Evolutionary conservation across 1,139 yeast genomes (phyloP).

Genomic region (Zygosaccharomyces pseudobailii): DNA sequence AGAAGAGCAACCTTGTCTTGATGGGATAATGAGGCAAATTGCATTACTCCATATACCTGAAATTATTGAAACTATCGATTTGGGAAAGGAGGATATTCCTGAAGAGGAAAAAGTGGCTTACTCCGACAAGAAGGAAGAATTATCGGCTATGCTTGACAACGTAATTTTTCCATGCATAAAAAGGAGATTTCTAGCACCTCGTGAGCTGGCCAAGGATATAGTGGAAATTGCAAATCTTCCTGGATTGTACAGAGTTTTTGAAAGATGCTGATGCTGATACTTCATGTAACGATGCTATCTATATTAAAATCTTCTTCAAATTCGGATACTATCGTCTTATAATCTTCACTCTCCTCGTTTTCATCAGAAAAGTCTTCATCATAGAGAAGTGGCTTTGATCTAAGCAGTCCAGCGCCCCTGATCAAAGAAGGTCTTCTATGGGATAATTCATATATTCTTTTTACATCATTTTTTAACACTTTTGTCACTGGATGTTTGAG

Average conservation of each 20-base stretch:
- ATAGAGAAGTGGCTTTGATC: conserved; percentile 6
- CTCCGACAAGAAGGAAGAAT: conserved; percentile 20
- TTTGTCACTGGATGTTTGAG: conserved; percentile 28
- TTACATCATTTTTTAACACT: conserved; percentile 29
- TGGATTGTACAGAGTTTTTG: conserved; percentile 86
- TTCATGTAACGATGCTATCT: conserved; percentile 8
- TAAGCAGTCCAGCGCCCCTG: conserved; percentile 15
- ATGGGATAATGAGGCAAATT: conserved; percentile 59
- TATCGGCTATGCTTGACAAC: conserved; percentile 47
- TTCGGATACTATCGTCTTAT: conserved; percentile 18
- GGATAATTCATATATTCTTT: conserved; percentile 13
- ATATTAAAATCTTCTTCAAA: conserved; percentile 24
- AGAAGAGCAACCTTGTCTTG: conserved; percentile 62
- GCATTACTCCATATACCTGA: conserved; percentile 76
- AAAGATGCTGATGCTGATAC: conserved; percentile 55
- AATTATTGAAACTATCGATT: conserved; percentile 33
- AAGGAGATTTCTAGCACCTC: conserved; percentile 62
- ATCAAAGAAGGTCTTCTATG: conserved; percentile 19
- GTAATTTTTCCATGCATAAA: conserved; percentile 64
- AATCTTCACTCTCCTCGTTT: conserved; percentile 15
- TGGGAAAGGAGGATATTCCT: conserved; percentile 20
- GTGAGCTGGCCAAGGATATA: conserved; percentile 47
- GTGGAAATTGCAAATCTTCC: conserved; percentile 89
- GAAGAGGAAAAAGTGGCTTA: conserved; percentile 18
- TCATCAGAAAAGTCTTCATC: conserved; percentile 8